Base-by-base conservation (phyloP, 192 early-diverging fungal genomes). In the Thamnidium elegans region DNA sequence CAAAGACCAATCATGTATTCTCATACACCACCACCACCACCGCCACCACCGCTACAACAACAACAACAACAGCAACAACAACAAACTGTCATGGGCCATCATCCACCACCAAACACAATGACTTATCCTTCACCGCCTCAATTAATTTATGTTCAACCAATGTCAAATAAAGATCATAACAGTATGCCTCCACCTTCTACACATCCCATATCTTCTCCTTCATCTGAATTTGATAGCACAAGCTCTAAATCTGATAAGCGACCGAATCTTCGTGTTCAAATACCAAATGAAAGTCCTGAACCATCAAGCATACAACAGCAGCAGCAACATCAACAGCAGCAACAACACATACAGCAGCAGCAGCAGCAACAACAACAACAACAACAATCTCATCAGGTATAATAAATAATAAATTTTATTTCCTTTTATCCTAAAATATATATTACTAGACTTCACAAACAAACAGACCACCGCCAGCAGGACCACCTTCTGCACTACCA, bases 401-500 rank as follows among this genome's bases (percentile, higher is more conserved):
- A 26, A 13, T 26, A 26, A 21, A 31, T 11, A n/a, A n/a, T 23
- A 15, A 8, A 8, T 32, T 7, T 15, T 54, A 30, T 14, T 4
- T 17, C 15, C 15, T 15, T 30, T 30, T 31, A n/a, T 13, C 21
- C 21, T 13, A 53, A 30, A 30, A 30, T 26, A 26, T 26, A 26
- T 42, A 11, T 19, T 42, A 34, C 9, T 39, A 39, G 36, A 39
- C 5, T 39, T 42, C 19, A 58, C 19, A 59, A 21, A 45, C 36
- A 10, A 19, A 39, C 43, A 39, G 21, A 23, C 34, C 58, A 23
- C n/a, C 21, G 11, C 20, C 17, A 59, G 20, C 58, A 48, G 47
- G 47, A 4, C 87, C 87, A 5, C 80, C 87, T 55, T 89, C 89
- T 4, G 88, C 88, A 9, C 79, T 88, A 55, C 81, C 87, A 13